Percentiles rank a stretch among this genome's conserved stretches.
phyloP scores from a whole-genome alignment of 2,329 filamentous ascomycete genomes.

The Bipolaris zeicola region DNA sequence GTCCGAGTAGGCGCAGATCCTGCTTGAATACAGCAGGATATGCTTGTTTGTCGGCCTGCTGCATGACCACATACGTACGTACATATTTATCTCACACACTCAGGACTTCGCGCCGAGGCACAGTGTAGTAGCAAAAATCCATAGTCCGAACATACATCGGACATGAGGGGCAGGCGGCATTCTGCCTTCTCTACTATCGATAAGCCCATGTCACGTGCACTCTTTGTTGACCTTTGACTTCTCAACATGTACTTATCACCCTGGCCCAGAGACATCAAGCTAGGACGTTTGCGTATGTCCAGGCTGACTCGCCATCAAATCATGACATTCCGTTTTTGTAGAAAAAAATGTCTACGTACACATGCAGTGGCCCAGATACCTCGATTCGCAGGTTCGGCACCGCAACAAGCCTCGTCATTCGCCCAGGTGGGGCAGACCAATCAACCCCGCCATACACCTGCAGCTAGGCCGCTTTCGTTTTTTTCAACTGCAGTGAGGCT shows the following conservation, averaged over 20 bases:
- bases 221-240: neutral
- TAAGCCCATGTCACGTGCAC: neutral
- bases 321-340: too few relatives aligned
- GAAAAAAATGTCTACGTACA: neutral
- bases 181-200: too few relatives aligned
- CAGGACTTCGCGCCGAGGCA: neutral
- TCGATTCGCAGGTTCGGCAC: slow-evolving; percentile 2
- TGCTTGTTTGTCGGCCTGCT: too few relatives aligned
- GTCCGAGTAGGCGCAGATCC: neutral
- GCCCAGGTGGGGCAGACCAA: slow-evolving; percentile 15
- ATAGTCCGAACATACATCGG: too few relatives aligned
- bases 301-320: too few relatives aligned
- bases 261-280: too few relatives aligned
- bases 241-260: too few relatives aligned
- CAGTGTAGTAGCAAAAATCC: too few relatives aligned
- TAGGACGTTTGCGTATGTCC: too few relatives aligned
- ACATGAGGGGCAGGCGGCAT: too few relatives aligned
- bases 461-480: slow-evolving; percentile 15
- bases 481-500: slow-evolving; percentile 10
- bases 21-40: neutral
- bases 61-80: too few relatives aligned
- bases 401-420: slow-evolving; percentile 11
- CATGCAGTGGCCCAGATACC: neutral
- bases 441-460: slow-evolving; percentile 19
- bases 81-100: neutral